Base-by-base conservation (phyloP, 768 basidiomycete genomes). In the Amanita exitialis region DNA sequence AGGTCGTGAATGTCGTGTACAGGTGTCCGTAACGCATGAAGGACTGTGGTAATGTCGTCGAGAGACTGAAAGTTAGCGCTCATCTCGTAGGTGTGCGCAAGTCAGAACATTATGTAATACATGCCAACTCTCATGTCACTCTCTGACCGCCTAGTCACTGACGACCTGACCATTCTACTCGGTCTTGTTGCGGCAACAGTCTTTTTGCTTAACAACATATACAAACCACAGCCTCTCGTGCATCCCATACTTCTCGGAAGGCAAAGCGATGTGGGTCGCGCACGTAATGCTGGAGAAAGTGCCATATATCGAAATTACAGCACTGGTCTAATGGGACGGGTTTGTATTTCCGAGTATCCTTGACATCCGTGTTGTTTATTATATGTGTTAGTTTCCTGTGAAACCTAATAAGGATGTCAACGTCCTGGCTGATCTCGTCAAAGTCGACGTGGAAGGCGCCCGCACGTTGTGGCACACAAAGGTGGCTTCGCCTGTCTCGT, bases 201-300 rank as follows among this genome's bases (percentile, higher is more conserved):
- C 35, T 89, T 88, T 62, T 73, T 89, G 28, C 70, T 90, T 39
- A 82, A 82, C 60, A 89, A 81, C 62, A 69, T 88, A 54, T 87
- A 89, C 68, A 87, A 78, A 57, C 86, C 86, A 3, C 86, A 86
- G 57, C 83, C 86, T 2, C 78, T 94, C 38, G 91, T 94, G 0
- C 93, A 96, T 60, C 93, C 93, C n/a, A 86, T 97, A 57, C 75
- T 95, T 7, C 77, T 97, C 1, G 92, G 93, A 6, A 73, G 91
- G 45, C 93, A 97, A 73, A 90, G 90, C 58, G 94, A 96, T 64
- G 85, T 86, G 23, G 83, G 82, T 10, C 75, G 83, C 45, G 89
- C 93, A 3, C 73, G 93, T 48, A 83, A 89, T 60, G 75, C 85
- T 10, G 74, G 77, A 6, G 87, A 94, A 68, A 92, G 89, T 58